phyloP scores from a whole-genome alignment of 345 rosid species.

The Dipteronia sinensis region DNA sequence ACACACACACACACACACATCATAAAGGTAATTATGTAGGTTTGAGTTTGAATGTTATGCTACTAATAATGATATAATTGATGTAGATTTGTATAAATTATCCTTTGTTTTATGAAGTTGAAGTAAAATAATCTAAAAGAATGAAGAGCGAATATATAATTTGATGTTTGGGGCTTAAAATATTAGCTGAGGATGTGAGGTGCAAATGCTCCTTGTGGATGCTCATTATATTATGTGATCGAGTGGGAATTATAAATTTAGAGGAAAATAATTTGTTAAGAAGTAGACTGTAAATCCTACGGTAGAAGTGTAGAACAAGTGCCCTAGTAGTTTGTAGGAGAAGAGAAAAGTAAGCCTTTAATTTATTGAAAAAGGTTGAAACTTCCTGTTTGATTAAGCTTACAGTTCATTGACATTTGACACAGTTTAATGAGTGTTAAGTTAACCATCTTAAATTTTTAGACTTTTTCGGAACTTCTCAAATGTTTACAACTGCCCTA shows the following conservation, averaged over 20 bases:
- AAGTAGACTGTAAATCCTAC: too few species aligned
- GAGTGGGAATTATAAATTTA: not conserved
- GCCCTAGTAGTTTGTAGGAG: not conserved
- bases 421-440: too few species aligned
- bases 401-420: not conserved
- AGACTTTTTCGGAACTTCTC: too few species aligned
- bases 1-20: too few species aligned
- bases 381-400: not conserved
- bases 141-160: not conserved
- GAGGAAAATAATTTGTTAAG: not conserved
- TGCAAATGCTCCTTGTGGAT: not conserved
- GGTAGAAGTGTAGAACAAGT: too few species aligned
- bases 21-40: not conserved
- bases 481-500: too few species aligned
- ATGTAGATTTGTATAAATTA: not conserved
- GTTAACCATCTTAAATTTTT: too few species aligned
- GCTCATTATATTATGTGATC: not conserved
- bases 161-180: constrained; percentile 1
- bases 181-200: not conserved
- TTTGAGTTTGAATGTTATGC: not conserved
- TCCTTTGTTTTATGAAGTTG: not conserved
- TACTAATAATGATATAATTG: not conserved
- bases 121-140: not conserved
- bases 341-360: not conserved
- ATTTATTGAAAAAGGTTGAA: not conserved